Evolutionary conservation across 2,329 filamentous ascomycete species (phyloP), one percentile per base, ranked within the genome.

Genomic region (Didymella lethalis): DNA sequence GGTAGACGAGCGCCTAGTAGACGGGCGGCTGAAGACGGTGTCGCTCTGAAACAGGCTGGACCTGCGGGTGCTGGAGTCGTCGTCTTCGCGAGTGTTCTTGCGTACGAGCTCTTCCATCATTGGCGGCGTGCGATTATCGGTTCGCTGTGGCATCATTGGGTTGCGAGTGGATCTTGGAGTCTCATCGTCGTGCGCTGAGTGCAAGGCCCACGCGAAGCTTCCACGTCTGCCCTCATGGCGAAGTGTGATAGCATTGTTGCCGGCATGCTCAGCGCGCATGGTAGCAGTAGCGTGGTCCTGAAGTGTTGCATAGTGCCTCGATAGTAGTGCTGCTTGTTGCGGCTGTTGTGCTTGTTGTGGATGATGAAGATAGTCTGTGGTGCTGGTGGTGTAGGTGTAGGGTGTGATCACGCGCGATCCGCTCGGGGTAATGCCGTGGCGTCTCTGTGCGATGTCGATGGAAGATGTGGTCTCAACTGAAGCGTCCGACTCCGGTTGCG

Each of bases 251-350:
- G 31, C 57, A 16, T 50, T 43, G 26, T 59, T 54, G 7, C 57
- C 54, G 2, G 45, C 38, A 4, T 47, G 55, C 10, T 58, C 57
- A 26, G 40, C 48, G 18, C 53, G 51, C 4, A 66, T 28, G 14
- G 61, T 23, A 32, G 28, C 54, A 36, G 68, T 57, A 20, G 67
- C 68, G 59, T 76, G 72, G 11, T 75, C 68, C 52, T 70, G 67
- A 3, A 74, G 54, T 32, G 71, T 64, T 26, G 58, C 64, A 51
- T 64, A 69, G 25, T 72, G 66, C 41, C 65, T 63, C 6, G 61
- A 46, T 11, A 64, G 40, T 23, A 6, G 38, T 4, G 18, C 10
- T 7, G 25, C 16, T 51, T 7, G 51, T 47, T 12, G 61, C 57
- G 43, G 49, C 6, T 14, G 53, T 43, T 11, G 59, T 61, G 41